Evolutionary conservation across 2,329 filamentous ascomycete species (phyloP).

Genomic region (Apiospora pterosperma): DNA sequence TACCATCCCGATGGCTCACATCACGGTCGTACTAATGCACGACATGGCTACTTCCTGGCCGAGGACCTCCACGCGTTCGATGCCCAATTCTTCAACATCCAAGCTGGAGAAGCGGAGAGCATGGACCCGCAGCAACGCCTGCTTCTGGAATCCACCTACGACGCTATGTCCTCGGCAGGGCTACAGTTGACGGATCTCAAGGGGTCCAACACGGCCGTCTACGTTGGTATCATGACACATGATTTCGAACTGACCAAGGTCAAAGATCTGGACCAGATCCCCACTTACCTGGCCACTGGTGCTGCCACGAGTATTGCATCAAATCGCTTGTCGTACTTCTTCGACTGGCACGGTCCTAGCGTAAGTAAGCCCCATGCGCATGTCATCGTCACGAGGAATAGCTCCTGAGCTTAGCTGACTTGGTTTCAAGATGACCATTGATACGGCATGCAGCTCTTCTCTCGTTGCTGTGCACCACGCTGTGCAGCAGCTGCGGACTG

Average conservation of each 20-base stretch:
- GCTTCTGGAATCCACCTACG: constrained; percentile 29
- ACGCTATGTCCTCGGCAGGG: constrained; percentile 19
- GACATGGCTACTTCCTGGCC: constrained; percentile 30
- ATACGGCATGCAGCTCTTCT: neutral
- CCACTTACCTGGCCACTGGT: constrained; percentile 7
- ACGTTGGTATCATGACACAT: constrained; percentile 21
- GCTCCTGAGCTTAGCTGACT: too few species aligned
- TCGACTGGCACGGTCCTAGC: neutral
- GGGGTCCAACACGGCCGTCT: constrained; percentile 13
- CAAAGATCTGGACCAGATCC: constrained; percentile 20
- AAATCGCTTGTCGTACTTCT: neutral
- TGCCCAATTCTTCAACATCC: constrained; percentile 33
- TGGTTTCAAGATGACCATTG: too few species aligned
- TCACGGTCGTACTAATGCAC: too few species aligned
- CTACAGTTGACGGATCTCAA: constrained; percentile 8
- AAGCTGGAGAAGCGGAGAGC: constrained; percentile 28
- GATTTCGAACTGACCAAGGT: constrained; percentile 22
- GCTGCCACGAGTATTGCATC: neutral
- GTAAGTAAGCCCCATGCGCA: constrained; percentile 16
- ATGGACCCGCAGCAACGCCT: constrained; percentile 30
- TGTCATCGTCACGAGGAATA: constrained; percentile 15
- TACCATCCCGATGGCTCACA: too few species aligned
- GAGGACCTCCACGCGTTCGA: constrained; percentile 26
- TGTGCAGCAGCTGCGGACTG: constrained; percentile 9
- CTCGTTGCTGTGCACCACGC: neutral